Percentiles rank a stretch among this genome's conserved stretches.
Evolutionary conservation across 495 filamentous ascomycete genomes (phyloP).

Genomic region (Penicillium longicatenatum): DNA sequence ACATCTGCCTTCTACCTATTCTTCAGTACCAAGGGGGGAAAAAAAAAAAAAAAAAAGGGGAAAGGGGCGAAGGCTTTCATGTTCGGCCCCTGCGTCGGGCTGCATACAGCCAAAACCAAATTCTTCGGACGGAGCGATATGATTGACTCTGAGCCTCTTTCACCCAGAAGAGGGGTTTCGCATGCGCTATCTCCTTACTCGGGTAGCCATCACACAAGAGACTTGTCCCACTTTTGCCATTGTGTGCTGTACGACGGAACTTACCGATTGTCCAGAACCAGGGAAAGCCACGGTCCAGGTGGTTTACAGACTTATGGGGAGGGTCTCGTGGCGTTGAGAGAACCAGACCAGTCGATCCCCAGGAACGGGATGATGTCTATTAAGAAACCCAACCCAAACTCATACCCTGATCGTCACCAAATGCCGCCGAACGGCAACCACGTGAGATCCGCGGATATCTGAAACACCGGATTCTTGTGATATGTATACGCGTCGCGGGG

Average conservation of each 20-base stretch:
- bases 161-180: constrained; percentile 6
- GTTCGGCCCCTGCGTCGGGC: constrained; percentile 11
- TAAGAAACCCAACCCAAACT: not conserved
- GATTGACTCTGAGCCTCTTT: constrained; percentile 10
- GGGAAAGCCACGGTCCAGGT: constrained; percentile 1
- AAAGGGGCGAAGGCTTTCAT: constrained; percentile 1
- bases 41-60: too few species aligned
- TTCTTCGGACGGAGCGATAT: constrained; percentile 3
- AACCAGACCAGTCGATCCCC: not conserved
- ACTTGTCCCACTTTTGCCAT: constrained; percentile 11
- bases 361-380: not conserved
- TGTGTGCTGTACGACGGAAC: constrained; percentile 1
- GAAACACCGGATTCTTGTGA: constrained; percentile 24
- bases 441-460: constrained; percentile 35
- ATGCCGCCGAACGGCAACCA: constrained; percentile 28
- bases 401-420: constrained; percentile 24
- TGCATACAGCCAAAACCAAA: constrained; percentile 12
- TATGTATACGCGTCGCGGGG: not conserved
- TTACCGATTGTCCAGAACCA: constrained; percentile 3
- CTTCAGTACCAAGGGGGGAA: not conserved
- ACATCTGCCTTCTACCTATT: not conserved
- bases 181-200: constrained; percentile 12
- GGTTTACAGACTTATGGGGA: not conserved
- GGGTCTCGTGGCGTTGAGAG: not conserved
- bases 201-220: constrained; percentile 5